Evolutionary conservation across 495 filamentous ascomycete genomes (phyloP), one percentile per base, ranked within the genome.

Genomic region (Chaetomium tenue): DNA sequence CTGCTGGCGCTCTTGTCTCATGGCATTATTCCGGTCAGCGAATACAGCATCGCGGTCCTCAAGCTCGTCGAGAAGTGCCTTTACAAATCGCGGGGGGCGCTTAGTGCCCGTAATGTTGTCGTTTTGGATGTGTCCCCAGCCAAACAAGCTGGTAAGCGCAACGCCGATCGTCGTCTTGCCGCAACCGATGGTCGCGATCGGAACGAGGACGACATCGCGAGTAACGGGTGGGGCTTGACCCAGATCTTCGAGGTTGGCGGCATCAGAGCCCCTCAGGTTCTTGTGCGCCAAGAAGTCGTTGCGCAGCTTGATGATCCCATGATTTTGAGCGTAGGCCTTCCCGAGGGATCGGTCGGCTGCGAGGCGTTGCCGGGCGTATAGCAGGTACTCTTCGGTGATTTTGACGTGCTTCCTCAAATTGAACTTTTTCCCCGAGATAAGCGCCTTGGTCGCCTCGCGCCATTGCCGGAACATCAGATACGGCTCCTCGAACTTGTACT

Each of bases 401-500:
- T 89, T 84, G 68, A 85, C 76, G 75, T 98, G 95, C 73, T 98
- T 97, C 77, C 83, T 90, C 78, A 83, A 88, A 61, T 83, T 89
- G 12, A 91, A 91, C 25, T 84, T 74, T 69, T 83, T 89, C 13
- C 91, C 91, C 3, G 81, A 61, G 59, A 98, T 96, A 56, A 97
- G 78, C 13, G 91, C 83, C 75, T 97, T 98, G 28, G 94, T 98
- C 73, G 88, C 93, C 79, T 98, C 94, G 44, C 94, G 89, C 94
- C 94, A 98, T 76, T 98, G 95, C 40, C 94, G 86, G 72, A 97
- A 98, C 91, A 98, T 91, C 67, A 98, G 77, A 74, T 98, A 98
- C 0, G 94, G 94, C 78, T 98, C 95, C 73, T 98, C 94, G 59
- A 98, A 98, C 78, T 98, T 98, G 83, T 91, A 98, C 75, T 98